Base-by-base conservation (phyloP, 2,329 filamentous ascomycete genomes). In the Geosmithia flava region DNA sequence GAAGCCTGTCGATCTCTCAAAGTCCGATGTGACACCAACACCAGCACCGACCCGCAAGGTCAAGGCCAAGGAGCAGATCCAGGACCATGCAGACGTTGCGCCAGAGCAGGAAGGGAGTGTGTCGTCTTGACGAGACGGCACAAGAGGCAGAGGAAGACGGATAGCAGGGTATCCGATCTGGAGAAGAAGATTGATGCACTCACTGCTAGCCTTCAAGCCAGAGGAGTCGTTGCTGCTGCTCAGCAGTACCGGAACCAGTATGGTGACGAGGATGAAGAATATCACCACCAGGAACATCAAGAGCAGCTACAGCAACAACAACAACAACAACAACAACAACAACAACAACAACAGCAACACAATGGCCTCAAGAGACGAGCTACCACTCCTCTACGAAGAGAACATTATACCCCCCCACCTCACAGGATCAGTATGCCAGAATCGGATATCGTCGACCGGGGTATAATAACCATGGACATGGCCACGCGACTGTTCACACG, bases 141-240 rank as follows among this genome's bases (percentile, higher is more conserved):
- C 41, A 95, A 94, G 67, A 75, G 89, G 43, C 87, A 91, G 69
- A 94, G 91, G 71, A 95, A 95, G 72, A 89, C 87, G 48, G 90
- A 95, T 62, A 91, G 81, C 54, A 16, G 88, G 47, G 89, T 96
- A 13, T 85, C 88, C 8, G 89, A 95, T 69, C 72, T 96, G 47
- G 89, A 95, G 70, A 88, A 84, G 71, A 94, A 94, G 69, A 91
- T 95, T 53, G 88, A 95, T 68, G 86, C 85, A 8, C 63, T 95
- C 60, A 95, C 87, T 7, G 86, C 87, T 7, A 88, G 81, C 37
- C 62, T 95, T 53, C 82, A 87, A 44, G 80, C 85, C 8, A 57
- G 64, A 29, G 59, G 54, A 7, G 23, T 19, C 3, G 44, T 19
- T 13, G 11, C 33, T 37, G 33, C 11, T 13, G 33, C 33, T 5